Evolutionary conservation across 1,284 basidiomycete species (phyloP), one percentile per base, ranked within the genome.

Genomic region (Anthracocystis panici-leucophaei): DNA sequence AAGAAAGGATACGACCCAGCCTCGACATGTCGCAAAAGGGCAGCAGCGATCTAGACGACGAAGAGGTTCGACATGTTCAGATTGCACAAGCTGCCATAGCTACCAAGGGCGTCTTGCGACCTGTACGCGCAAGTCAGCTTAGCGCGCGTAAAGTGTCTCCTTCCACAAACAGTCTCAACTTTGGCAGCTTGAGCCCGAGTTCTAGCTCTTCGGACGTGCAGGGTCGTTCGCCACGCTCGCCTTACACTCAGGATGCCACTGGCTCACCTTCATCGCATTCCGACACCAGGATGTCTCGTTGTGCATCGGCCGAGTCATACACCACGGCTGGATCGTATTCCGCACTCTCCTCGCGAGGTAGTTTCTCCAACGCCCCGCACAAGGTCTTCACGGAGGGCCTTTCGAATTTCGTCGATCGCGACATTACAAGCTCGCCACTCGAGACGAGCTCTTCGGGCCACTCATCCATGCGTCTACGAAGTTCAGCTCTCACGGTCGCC

Each of bases 381-480:
- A 55, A 44, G 41, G 60, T 70, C 61, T 53, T 53, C 11, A 64
- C 66, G 3, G 53, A 52, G 33, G 60, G 52, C 16, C 49, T 56
- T 1, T 65, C 62, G 14, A 27, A 16, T 14, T 54, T 29, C 40
- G 40, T 29, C n/a, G 72, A 75, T 5, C 49, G 51, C 14, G 60
- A 63, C 14, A 16, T 40, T 21, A 54, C 67, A 33, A 61, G 58
- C 56, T 77, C 75, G 44, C 70, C 71, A 18, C 57, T 75, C 31
- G 75, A 62, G 12, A 70, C 72, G 1, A 70, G 65, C 63, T 77
- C 71, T 8, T 75, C 72, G 6, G 67, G 67, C 21, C 75, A 77
- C 33, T 74, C 75, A 14, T 70, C 75, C 14, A 52, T 56, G 40
- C 67, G 64, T 46, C 48, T 56, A 8, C 63, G 60, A 16, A 75